phyloP scores from a whole-genome alignment of 2,329 filamentous ascomycete genomes.

The Leptographium procerum region DNA sequence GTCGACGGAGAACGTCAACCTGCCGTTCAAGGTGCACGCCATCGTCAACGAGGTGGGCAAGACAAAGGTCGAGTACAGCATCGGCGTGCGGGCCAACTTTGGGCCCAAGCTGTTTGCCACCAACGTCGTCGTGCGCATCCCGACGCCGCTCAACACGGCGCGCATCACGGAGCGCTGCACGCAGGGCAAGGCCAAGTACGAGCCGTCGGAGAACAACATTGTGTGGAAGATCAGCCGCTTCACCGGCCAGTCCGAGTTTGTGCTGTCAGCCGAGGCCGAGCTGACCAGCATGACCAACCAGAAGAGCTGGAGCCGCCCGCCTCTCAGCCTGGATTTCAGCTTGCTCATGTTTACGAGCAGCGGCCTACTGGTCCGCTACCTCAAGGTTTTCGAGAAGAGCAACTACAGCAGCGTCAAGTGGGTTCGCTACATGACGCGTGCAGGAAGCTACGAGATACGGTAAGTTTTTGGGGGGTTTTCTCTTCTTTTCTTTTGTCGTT shows the following conservation, averaged over 20 bases:
- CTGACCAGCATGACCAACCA: slow-evolving; percentile 97
- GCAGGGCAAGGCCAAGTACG: slow-evolving; percentile 96
- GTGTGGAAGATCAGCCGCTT: slow-evolving; percentile 99
- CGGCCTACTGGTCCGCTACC: slow-evolving; percentile 79
- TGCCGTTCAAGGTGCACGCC: slow-evolving; percentile 97
- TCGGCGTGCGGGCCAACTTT: slow-evolving; percentile 94
- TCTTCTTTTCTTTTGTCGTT: background rate
- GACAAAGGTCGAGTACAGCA: slow-evolving; percentile 97
- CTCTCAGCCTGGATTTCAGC: slow-evolving; percentile 82
- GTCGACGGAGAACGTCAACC: slow-evolving; percentile 94
- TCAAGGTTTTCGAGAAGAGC: slow-evolving; percentile 99
- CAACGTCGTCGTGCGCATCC: slow-evolving; percentile 88
- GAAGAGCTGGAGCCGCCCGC: slow-evolving; percentile 90
- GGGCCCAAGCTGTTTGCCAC: slow-evolving; percentile 93
- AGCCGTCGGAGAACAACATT: slow-evolving; percentile 94
- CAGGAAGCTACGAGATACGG: slow-evolving; percentile 95
- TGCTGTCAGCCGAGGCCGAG: slow-evolving; percentile 85
- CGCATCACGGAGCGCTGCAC: slow-evolving; percentile 86
- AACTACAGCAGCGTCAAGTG: slow-evolving; percentile 99
- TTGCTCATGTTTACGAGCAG: slow-evolving; percentile 97
- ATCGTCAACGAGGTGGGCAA: slow-evolving; percentile 97
- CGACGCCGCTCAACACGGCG: slow-evolving; percentile 92
- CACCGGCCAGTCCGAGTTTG: slow-evolving; percentile 93
- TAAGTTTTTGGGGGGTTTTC: slow-evolving; percentile 22
- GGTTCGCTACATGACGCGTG: slow-evolving; percentile 98